Conservation (phyloP, 345 rosid genomes). For the Excoecaria agallocha region DNA sequence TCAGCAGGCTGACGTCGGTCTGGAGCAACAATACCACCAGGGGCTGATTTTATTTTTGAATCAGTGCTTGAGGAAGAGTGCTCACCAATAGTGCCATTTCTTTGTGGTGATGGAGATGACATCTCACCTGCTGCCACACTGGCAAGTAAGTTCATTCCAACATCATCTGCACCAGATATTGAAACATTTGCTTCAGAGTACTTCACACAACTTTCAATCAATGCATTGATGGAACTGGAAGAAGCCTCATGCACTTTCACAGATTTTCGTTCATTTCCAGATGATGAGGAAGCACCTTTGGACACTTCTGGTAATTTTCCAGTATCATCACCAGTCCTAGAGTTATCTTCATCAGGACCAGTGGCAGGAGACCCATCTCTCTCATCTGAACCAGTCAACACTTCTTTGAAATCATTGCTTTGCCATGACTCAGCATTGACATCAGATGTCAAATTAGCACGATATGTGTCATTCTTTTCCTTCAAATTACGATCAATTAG, state of each 20-base stretch:
- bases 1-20: conserved; percentile 27
- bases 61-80: conserved; percentile 37
- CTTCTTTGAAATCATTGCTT: conserved; percentile 59
- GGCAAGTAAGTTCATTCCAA: conserved; percentile 94
- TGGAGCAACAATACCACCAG: conserved; percentile 27
- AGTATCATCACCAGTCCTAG: conserved; percentile 39
- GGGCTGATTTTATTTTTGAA: conserved; percentile 29
- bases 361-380: conserved; percentile 50
- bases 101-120: conserved; percentile 44
- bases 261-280: conserved; percentile 44
- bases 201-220: conserved; percentile 85
- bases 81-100: conserved; percentile 35
- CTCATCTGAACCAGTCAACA: conserved; percentile 42
- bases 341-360: conserved; percentile 41
- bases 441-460: conserved; percentile 38
- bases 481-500: conserved; percentile 17
- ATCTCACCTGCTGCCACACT: conserved; percentile 93
- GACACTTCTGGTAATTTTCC: conserved; percentile 40
- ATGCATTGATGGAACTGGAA: conserved; percentile 71
- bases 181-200: conserved; percentile 55
- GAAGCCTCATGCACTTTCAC: conserved; percentile 54
- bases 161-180: conserved; percentile 66
- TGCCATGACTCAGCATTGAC: conserved; percentile 59
- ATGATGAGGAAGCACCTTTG: conserved; percentile 39
- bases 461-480: conserved; percentile 37